These are phyloP conservation scores for Sphaerulina populicola DNA, from an alignment of 2,329 filamentous ascomycete species.

Conservation along the genomic window DNA sequence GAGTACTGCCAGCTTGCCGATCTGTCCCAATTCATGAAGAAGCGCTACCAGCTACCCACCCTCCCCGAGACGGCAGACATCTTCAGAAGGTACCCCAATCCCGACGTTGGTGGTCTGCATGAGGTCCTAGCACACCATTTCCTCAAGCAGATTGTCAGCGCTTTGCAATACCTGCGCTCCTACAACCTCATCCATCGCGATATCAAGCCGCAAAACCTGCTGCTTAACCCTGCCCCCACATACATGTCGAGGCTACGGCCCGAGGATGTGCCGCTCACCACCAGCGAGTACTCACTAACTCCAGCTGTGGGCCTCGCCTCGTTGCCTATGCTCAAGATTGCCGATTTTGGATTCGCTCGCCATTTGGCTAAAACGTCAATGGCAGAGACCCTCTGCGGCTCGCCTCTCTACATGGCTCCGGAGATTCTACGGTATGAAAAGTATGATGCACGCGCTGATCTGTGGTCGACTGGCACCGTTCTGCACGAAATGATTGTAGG, in stretches of 20 bases:
- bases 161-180: constrained; percentile 75
- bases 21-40: constrained; percentile 91
- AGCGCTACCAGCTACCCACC: constrained; percentile 68
- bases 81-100: constrained; percentile 85
- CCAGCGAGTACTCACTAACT: constrained; percentile 70
- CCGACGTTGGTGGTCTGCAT: constrained; percentile 74
- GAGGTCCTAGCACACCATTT: constrained; percentile 97
- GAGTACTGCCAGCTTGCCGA: constrained; percentile 96
- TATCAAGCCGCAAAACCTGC: constrained; percentile 92
- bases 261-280: constrained; percentile 62
- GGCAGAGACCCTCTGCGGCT: constrained; percentile 92
- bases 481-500: constrained; percentile 92
- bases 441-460: constrained; percentile 91
- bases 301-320: constrained; percentile 73
- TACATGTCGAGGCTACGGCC: constrained; percentile 58
- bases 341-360: constrained; percentile 96
- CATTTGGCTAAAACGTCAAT: constrained; percentile 83
- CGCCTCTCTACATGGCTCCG: constrained; percentile 95
- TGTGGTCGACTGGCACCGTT: constrained; percentile 96
- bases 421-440: constrained; percentile 96
- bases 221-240: constrained; percentile 72
- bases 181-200: constrained; percentile 91
- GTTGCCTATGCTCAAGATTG: constrained; percentile 91
- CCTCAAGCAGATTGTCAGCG: constrained; percentile 86
- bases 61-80: constrained; percentile 80